A percentile compares a stretch with the other conserved stretches of the same genome.
These are phyloP conservation scores for Fusarium bactridioides DNA, from an alignment of 2,329 filamentous ascomycete species.

Conservation along the genomic window DNA sequence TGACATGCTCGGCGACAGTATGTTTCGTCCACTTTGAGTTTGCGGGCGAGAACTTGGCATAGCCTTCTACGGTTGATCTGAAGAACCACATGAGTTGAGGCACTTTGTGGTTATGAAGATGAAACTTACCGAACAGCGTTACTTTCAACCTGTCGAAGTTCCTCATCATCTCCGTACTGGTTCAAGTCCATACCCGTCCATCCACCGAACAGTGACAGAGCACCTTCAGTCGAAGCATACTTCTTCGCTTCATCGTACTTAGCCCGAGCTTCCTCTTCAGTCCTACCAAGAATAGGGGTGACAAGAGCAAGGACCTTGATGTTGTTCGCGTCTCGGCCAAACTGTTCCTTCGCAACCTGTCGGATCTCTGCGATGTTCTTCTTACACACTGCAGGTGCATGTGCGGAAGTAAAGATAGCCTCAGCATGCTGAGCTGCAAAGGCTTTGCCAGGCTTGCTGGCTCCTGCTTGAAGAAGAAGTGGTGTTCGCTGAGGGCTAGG, in stretches of 20 bases:
- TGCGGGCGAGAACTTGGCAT: conserved; percentile 63
- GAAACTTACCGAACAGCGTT: conserved; percentile 61
- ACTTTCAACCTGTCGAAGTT: conserved; percentile 67
- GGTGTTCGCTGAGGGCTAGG: conserved; percentile 74
- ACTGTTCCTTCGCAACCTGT: conserved; percentile 58
- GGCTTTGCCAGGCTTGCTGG: conserved; percentile 68
- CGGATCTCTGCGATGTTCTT: conserved; percentile 71
- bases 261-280: conserved; percentile 69
- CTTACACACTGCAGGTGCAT: conserved; percentile 67
- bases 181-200: conserved; percentile 70
- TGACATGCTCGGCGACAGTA: conserved; percentile 72
- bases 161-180: conserved; percentile 70
- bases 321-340: conserved; percentile 64
- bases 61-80: conserved; percentile 63
- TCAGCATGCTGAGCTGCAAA: conserved; percentile 77
- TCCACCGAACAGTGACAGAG: conserved; percentile 74
- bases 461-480: conserved; percentile 74
- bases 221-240: conserved; percentile 69
- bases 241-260: conserved; percentile 69
- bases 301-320: conserved; percentile 75
- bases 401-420: conserved; percentile 73
- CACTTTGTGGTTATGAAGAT: not conserved
- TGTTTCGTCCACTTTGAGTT: conserved; percentile 76
- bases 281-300: conserved; percentile 70
- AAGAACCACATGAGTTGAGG: not conserved